Base-by-base conservation (phyloP, 345 rosid species). In the Populus pruinosa region DNA sequence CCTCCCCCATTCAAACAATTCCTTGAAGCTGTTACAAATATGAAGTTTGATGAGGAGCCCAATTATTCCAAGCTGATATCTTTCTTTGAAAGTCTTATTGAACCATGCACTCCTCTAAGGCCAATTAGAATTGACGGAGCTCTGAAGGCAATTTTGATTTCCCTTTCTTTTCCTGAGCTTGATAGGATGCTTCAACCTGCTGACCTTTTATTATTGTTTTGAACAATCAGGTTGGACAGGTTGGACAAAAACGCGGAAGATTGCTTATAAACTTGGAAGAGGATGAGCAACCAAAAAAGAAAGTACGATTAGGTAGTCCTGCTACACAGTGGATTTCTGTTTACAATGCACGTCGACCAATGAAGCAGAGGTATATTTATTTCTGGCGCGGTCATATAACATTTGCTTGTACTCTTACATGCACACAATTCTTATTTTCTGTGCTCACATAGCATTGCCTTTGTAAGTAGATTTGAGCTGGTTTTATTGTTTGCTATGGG, bases 1-100 rank as follows among this genome's bases (percentile, higher is more conserved):
- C 84, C 84, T 55, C 39, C 78, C 36, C 84, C 84, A 47, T 74
- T 82, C 62, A 82, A 77, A 64, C 78, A 77, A 69, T 82, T 82
- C 41, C 84, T 82, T 39, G 84, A 82, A 69, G 75, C 77, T 62
- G 81, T 82, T 25, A 74, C 77, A 29, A 82, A 82, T 70, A 77
- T 82, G 84, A 82, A 82, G 56, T 82, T 82, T 77, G 84, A 82
- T 39, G 84, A 82, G 81, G 84, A 82, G 68, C 84, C 84, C 21
- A 78, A 82, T 50, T 82, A 82, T 67, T 62, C 81, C 50, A 82
- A 82, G 76, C 69, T 82, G 71, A 77, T 82, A 61, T 82, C 84
- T 38, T 70, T 67, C 36, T 82, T 82, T 77, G 84, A 82, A 4
- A 78, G 76, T 75, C 75, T 82, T 21, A 77, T 82, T 74, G 84